Base-by-base conservation (phyloP, 805 yeast species). In the Candida bentonensis region DNA sequence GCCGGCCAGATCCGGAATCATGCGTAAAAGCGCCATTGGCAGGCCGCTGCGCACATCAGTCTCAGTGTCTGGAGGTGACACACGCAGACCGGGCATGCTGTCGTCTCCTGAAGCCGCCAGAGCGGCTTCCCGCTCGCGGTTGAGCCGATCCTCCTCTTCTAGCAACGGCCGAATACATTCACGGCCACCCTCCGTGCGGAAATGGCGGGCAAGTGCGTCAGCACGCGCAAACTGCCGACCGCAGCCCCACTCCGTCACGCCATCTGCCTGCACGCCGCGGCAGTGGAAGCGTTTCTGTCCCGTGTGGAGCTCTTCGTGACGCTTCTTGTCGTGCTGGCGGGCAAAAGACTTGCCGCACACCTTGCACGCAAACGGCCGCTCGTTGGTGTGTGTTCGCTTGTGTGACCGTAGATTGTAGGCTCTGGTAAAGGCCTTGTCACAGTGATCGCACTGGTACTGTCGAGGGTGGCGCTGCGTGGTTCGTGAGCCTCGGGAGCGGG, bases 391-490 rank as follows among this genome's bases (percentile, higher is more conserved):
- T 0, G 97, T 89, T 47, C 96, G 68, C 56, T 83, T 66, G 63
- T 89, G 98, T 0, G 95, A 84, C 53, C 89, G 85, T 51, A 89
- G 67, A 58, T 92, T 92, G 61, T 92, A 92, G 0, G 96, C 95
- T 45, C 97, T 66, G 1, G 97, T 89, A 59, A 89, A 89, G 42
- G 79, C 67, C 62, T 86, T 87, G 34, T 78, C 87, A 62, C 98
- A 89, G 39, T 83, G 63, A 47, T 79, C 78, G 60, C 97, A 89
- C 64, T 58, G 81, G 61, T 74, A 83, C 5, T 76, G 70, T 22
- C 83, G 74, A 0, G 89, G 89, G 55, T 79, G 79, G 49, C 79
- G 81, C 53, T 81, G 86, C 36, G n/a, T 17, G 17, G 36, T 30
- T 30, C n/a, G 7, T 11, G 36, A 30, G 20, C 36, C 36, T 11